Conservation (phyloP, 2,329 filamentous ascomycete genomes). For the Stachybotrys echinatus region DNA sequence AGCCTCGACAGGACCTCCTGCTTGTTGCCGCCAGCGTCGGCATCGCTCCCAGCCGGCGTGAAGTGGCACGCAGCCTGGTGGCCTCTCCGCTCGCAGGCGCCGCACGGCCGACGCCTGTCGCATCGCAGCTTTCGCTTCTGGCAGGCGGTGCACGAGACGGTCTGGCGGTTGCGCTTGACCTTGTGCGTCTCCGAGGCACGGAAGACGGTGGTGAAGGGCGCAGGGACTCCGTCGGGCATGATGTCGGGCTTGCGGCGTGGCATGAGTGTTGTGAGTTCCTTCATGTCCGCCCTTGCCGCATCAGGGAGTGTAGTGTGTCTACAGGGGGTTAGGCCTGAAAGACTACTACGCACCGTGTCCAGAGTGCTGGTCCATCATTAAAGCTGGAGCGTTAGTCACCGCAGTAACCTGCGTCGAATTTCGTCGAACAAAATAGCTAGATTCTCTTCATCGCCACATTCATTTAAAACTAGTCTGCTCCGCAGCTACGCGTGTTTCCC, state of each 20-base stretch:
- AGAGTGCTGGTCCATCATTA: too few relatives aligned
- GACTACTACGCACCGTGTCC: too few relatives aligned
- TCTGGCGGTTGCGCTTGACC: constrained; percentile 32
- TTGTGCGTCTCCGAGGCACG: constrained; percentile 26
- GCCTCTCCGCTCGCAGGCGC: constrained; percentile 32
- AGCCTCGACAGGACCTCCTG: constrained; percentile 34
- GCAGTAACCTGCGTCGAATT: too few relatives aligned
- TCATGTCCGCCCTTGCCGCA: too few relatives aligned
- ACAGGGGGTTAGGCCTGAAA: too few relatives aligned
- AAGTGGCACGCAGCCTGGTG: constrained; percentile 27
- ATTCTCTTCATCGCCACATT: background rate
- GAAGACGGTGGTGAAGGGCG: constrained; percentile 27
- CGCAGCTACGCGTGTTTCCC: too few relatives aligned
- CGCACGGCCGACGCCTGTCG: constrained; percentile 34
- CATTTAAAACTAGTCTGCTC: too few relatives aligned
- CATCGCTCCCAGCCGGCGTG: constrained; percentile 10
- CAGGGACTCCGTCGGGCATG: constrained; percentile 17
- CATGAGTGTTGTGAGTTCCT: background rate
- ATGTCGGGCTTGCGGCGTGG: background rate
- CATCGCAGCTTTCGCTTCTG: constrained; percentile 38
- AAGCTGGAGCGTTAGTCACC: too few relatives aligned
- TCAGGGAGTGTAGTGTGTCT: background rate
- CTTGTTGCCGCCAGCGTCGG: constrained; percentile 10
- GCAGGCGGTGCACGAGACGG: constrained; percentile 36
- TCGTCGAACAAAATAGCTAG: too few relatives aligned